Base-by-base conservation (phyloP, 805 yeast genomes). In the Lipomyces lipofer region DNA sequence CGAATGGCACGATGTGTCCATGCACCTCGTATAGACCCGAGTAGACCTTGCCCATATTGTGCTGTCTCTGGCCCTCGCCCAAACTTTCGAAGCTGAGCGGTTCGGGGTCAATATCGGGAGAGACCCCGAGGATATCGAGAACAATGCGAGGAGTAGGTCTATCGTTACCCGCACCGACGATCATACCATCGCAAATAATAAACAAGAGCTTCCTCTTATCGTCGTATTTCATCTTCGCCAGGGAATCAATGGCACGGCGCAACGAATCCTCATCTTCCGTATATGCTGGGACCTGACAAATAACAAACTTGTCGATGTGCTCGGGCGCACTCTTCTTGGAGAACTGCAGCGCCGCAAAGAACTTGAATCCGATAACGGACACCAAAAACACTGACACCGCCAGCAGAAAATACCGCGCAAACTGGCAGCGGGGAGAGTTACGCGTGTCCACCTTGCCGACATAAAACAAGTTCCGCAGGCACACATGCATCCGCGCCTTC, bases 141-240 rank as follows among this genome's bases (percentile, higher is more conserved):
- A 74, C 82, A 57, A 81, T 78, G 17, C 81, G 79, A 0, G 85
- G 85, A 1, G 86, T 81, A 4, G 83, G 73, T 42, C 69, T 64
- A 51, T 80, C 84, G 64, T 81, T 81, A 29, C 85, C 85, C 13
- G 82, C 75, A 58, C 86, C 86, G 57, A 79, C 78, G 64, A 81
- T 79, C 64, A 80, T 69, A 64, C 86, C 86, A 63, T 81, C 86
- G 68, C 86, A 81, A 39, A 81, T 69, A 39, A 81, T 74, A n/a
- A 80, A 66, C 49, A 81, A 73, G 56, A 81, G 69, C 65, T 81
- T 81, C 63, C 83, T 80, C 52, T 80, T 78, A 64, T 80, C 83
- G 39, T 83, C 84, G 58, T 76, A 81, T 56, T 77, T 76, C 36
- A 82, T 78, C 22, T 83, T 73, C 13, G 84, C 83, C 47, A 81